Evolutionary conservation across 2,329 filamentous ascomycete genomes (phyloP).

Genomic region (Xylariaceae sp.): DNA sequence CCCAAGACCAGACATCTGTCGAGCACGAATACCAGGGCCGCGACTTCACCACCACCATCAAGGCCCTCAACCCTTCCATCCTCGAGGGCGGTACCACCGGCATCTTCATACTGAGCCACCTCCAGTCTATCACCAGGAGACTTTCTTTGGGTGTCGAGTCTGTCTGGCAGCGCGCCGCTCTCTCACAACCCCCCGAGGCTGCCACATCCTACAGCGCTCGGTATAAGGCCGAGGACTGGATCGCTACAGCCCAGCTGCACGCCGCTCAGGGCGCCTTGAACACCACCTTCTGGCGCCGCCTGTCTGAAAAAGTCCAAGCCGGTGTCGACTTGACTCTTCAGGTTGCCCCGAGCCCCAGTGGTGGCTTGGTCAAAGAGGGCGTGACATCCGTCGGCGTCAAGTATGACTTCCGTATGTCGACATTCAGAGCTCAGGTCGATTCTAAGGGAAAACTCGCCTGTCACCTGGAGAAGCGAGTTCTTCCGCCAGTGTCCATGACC

Average conservation of each 20-base stretch:
- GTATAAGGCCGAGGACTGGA: conserved; percentile 91
- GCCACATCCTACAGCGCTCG: conserved; percentile 84
- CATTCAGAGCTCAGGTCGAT: conserved; percentile 93
- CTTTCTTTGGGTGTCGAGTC: conserved; percentile 84
- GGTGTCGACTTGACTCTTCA: conserved; percentile 92
- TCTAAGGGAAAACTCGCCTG: conserved; percentile 91
- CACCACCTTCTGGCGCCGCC: conserved; percentile 86
- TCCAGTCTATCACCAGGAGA: conserved; percentile 85
- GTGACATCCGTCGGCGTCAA: conserved; percentile 90
- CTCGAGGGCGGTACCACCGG: conserved; percentile 91
- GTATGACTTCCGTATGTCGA: conserved; percentile 95
- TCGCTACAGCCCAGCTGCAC: conserved; percentile 84
- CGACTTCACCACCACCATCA: conserved; percentile 90
- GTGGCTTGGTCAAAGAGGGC: conserved; percentile 77
- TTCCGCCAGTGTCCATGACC: conserved; percentile 85
- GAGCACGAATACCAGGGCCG: conserved; percentile 93
- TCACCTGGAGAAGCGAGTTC: conserved; percentile 91
- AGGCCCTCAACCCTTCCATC: conserved; percentile 91
- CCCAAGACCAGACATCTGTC: conserved; percentile 83
- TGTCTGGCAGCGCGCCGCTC: conserved; percentile 84
- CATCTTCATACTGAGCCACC: conserved; percentile 92
- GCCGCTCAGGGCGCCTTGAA: conserved; percentile 84
- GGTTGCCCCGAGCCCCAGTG: conserved; percentile 67
- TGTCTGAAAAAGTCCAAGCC: conserved; percentile 94
- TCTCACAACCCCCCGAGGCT: conserved; percentile 85